These are phyloP conservation scores for Erythrobasidium hasegawianum DNA, from an alignment of 1,284 basidiomycete genomes.

Conservation along the genomic window DNA sequence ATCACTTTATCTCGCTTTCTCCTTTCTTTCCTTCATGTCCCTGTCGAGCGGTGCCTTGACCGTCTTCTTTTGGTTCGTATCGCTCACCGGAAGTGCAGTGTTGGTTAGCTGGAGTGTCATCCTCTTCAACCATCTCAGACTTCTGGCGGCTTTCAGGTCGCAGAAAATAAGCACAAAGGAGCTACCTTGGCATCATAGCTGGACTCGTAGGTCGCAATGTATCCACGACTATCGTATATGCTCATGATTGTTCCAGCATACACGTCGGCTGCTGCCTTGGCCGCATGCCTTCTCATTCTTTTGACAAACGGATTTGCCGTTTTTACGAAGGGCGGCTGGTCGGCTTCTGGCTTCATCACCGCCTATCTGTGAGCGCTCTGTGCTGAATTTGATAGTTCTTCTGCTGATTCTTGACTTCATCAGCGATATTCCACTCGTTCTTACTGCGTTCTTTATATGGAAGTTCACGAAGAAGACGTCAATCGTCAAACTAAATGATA, in stretches of 20 bases:
- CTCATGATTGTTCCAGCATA: too few relatives aligned
- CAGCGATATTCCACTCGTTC: too few relatives aligned
- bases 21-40: constrained; percentile 57
- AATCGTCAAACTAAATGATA: too few relatives aligned
- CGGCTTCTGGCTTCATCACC: constrained; percentile 53
- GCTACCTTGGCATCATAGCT: constrained; percentile 51
- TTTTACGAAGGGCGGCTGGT: constrained; percentile 41
- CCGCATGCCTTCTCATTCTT: constrained; percentile 32
- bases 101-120: constrained; percentile 60
- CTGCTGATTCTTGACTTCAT: too few relatives aligned
- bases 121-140: constrained; percentile 67
- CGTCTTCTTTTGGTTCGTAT: constrained; percentile 59
- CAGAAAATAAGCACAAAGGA: constrained; percentile 59
- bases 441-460: too few relatives aligned
- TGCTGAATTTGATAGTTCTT: too few relatives aligned
- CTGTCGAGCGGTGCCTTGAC: not conserved
- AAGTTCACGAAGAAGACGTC: too few relatives aligned
- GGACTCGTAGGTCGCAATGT: too few relatives aligned
- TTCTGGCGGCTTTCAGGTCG: constrained; percentile 61
- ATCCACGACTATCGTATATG: too few relatives aligned
- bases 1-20: constrained; percentile 55
- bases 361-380: too few relatives aligned
- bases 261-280: too few relatives aligned
- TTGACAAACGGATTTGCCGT: constrained; percentile 37
- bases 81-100: constrained; percentile 65